A percentile compares a stretch with the other conserved stretches of the same genome.
These are phyloP conservation scores for Scenedesmus sp. DNA, from an alignment of 163 green algal species.

Conservation along the genomic window DNA sequence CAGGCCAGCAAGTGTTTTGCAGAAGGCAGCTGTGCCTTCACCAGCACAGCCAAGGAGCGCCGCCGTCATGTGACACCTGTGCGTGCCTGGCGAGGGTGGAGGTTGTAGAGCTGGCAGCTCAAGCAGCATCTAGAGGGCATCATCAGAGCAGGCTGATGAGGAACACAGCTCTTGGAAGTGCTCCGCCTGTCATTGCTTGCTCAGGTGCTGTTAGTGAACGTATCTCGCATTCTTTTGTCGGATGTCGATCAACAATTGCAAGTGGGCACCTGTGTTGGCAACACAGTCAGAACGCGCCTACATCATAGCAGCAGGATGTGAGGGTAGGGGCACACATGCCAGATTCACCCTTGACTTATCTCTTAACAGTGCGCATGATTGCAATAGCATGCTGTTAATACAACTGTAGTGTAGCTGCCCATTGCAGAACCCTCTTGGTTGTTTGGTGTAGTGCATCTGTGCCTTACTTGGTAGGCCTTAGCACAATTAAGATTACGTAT, in stretches of 20 bases:
- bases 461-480: no score
- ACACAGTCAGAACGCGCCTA: no score
- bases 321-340: neutral
- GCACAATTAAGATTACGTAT: no score
- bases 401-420: neutral
- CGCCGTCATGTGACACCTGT: neutral
- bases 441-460: no score
- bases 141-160: neutral
- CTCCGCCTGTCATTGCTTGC: neutral
- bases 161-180: neutral
- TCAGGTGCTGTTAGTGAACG: no score
- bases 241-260: no score
- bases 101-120: neutral
- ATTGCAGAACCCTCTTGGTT: no score
- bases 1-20: neutral
- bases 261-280: no score
- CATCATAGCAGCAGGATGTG: no score
- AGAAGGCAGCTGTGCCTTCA: neutral
- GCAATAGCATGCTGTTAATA: neutral
- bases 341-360: neutral
- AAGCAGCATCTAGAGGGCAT: neutral
- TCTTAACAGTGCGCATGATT: neutral
- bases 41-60: neutral
- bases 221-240: no score
- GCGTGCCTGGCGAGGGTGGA: no score